Percentiles rank a stretch among this genome's conserved stretches.
These are phyloP conservation scores for Dendryphion nanum DNA, from an alignment of 2,329 filamentous ascomycete species.

Conservation along the genomic window DNA sequence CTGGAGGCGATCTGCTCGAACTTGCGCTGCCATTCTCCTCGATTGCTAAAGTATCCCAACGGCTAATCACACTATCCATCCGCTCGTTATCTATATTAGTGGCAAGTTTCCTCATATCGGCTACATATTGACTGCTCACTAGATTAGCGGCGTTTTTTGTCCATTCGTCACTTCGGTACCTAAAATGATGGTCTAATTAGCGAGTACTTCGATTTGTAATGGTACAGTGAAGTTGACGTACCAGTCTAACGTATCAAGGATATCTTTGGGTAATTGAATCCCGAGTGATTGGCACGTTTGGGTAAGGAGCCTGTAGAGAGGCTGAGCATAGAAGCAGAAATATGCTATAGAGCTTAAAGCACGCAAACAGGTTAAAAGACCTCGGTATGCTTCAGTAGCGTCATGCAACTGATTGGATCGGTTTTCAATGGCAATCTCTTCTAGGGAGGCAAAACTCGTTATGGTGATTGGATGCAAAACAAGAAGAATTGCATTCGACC, in stretches of 20 bases:
- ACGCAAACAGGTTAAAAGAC: conserved; percentile 27
- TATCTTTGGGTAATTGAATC: conserved; percentile 21
- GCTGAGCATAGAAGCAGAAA: conserved; percentile 29
- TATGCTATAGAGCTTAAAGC: conserved; percentile 19
- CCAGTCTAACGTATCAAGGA: conserved; percentile 15
- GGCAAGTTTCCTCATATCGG: conserved; percentile 18
- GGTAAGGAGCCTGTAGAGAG: conserved; percentile 25
- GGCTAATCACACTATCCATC: conserved; percentile 29
- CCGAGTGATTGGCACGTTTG: conserved; percentile 22
- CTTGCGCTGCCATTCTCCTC: not conserved
- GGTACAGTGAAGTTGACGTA: too few species aligned
- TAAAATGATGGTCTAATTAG: too few species aligned
- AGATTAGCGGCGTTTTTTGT: conserved; percentile 22
- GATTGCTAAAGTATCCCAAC: conserved; percentile 17
- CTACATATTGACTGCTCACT: conserved; percentile 31
- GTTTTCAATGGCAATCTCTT: conserved; percentile 18
- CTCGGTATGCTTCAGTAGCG: conserved; percentile 20
- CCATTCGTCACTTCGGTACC: conserved; percentile 31
- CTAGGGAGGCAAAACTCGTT: conserved; percentile 23
- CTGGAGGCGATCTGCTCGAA: not conserved
- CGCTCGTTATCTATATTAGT: conserved; percentile 14
- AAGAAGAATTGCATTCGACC: conserved; percentile 21
- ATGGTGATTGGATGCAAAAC: conserved; percentile 27
- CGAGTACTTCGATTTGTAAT: too few species aligned
- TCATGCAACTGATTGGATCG: conserved; percentile 5